Evolutionary conservation across 164 flowering plant genomes (phyloP).

Genomic region (Brasenia schreberi): DNA sequence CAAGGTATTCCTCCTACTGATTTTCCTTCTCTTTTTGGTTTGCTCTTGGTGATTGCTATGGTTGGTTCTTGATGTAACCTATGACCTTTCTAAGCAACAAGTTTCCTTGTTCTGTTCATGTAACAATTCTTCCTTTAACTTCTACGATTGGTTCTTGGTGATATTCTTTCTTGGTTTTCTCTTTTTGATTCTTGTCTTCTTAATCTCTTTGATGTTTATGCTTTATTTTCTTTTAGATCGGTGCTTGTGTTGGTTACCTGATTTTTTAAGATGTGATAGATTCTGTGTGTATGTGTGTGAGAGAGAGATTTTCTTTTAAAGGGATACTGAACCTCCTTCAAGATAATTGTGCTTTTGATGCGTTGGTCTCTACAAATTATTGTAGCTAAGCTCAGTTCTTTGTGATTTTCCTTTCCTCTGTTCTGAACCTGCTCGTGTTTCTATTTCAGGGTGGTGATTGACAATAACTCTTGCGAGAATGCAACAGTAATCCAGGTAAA

Average conservation of each 20-base stretch:
- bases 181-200: not conserved
- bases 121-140: too few species aligned
- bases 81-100: too few species aligned
- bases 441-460: constrained; percentile 36
- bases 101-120: too few species aligned
- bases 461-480: constrained; percentile 29
- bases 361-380: not conserved
- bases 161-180: not conserved
- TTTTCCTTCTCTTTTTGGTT: not conserved
- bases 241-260: not conserved
- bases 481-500: constrained; percentile 38
- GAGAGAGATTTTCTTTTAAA: not conserved
- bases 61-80: too few species aligned
- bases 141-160: too few species aligned
- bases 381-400: not conserved
- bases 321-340: not conserved
- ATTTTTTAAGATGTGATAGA: too few species aligned
- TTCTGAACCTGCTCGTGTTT: not conserved
- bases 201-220: not conserved
- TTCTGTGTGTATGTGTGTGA: too few species aligned
- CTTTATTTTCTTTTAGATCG: not conserved
- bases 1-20: constrained; percentile 21
- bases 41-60: too few species aligned
- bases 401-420: not conserved
- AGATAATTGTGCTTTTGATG: not conserved